Evolutionary conservation across 2,329 filamentous ascomycete species (phyloP).

Genomic region (Epichloe typhina): DNA sequence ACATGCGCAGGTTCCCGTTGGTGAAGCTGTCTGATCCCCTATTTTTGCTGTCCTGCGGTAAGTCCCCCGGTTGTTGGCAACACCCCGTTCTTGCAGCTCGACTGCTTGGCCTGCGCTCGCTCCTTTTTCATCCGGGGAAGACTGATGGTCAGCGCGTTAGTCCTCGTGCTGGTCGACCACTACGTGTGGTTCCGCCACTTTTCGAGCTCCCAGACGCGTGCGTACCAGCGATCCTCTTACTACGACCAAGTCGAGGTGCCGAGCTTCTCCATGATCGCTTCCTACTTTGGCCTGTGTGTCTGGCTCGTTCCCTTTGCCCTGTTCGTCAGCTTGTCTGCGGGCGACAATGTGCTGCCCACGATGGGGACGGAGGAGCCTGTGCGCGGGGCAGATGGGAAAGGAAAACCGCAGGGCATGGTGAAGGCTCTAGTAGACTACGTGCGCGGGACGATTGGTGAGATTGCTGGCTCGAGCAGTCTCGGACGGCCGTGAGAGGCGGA

Average conservation of each 20-base stretch:
- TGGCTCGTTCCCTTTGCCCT: conserved; percentile 94
- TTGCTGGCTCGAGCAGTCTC: conserved; percentile 19
- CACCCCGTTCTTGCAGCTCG: no score
- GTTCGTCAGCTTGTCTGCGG: conserved; percentile 86
- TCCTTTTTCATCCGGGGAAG: not conserved
- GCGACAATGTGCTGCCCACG: conserved; percentile 86
- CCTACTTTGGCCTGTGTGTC: conserved; percentile 90
- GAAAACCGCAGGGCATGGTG: conserved; percentile 48
- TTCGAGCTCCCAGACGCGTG: conserved; percentile 45
- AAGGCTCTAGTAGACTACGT: conserved; percentile 51
- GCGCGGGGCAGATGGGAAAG: conserved; percentile 31
- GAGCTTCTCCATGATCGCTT: conserved; percentile 85
- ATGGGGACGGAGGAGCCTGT: conserved; percentile 59
- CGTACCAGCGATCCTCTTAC: conserved; percentile 46
- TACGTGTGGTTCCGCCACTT: conserved; percentile 96
- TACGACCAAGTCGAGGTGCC: conserved; percentile 56
- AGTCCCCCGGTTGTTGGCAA: not conserved
- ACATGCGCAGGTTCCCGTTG: conserved; percentile 60
- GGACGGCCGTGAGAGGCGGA: conserved; percentile 8
- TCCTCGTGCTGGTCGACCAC: conserved; percentile 78
- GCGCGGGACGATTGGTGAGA: conserved; percentile 36
- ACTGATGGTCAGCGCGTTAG: conserved; percentile 26
- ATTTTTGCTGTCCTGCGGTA: conserved; percentile 71
- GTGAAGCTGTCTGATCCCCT: conserved; percentile 81
- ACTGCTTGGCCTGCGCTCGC: no score